phyloP scores from a whole-genome alignment of 1,139 yeast genomes.

The Candida freyschussii region DNA sequence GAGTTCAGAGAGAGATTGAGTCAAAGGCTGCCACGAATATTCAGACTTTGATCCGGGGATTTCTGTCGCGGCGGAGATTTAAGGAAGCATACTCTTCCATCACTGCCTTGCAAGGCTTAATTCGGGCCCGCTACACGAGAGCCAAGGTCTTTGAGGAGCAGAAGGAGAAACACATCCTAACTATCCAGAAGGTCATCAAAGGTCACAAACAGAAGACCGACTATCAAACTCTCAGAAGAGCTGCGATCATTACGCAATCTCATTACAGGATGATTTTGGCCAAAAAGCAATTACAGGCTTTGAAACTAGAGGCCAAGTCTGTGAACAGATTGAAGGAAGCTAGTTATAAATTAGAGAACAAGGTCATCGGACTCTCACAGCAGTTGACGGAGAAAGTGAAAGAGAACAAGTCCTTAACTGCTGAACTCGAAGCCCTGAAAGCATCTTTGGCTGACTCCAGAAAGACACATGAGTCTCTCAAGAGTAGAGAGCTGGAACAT shows the following conservation, averaged over 20 bases:
- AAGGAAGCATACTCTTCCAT: conserved; percentile 44
- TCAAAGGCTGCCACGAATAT: conserved; percentile 61
- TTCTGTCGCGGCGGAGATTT: conserved; percentile 45
- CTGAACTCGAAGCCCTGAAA: conserved; percentile 57
- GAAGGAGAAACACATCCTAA: conserved; percentile 57
- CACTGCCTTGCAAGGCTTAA: conserved; percentile 57
- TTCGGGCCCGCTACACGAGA: conserved; percentile 65
- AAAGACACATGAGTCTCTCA: conserved; percentile 51
- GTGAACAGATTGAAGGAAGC: conserved; percentile 88
- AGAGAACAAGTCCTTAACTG: conserved; percentile 70
- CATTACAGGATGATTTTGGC: conserved; percentile 77
- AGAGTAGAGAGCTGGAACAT: conserved; percentile 52
- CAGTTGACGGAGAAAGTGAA: conserved; percentile 69
- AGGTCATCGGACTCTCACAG: conserved; percentile 92
- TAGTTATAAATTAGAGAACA: conserved; percentile 88
- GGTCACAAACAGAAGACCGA: conserved; percentile 19
- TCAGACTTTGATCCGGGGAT: conserved; percentile 74
- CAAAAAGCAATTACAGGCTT: conserved; percentile 50
- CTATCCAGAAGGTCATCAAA: conserved; percentile 51
- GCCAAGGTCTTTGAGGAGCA: conserved; percentile 42
- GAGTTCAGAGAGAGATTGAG: conserved; percentile 56
- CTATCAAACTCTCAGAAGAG: conserved; percentile 29
- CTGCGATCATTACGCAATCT: conserved; percentile 72
- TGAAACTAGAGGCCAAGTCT: conserved; percentile 84
- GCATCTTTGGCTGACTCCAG: conserved; percentile 53